Evolutionary conservation across 2,329 filamentous ascomycete species (phyloP).

Genomic region (Trichoderma sp.): DNA sequence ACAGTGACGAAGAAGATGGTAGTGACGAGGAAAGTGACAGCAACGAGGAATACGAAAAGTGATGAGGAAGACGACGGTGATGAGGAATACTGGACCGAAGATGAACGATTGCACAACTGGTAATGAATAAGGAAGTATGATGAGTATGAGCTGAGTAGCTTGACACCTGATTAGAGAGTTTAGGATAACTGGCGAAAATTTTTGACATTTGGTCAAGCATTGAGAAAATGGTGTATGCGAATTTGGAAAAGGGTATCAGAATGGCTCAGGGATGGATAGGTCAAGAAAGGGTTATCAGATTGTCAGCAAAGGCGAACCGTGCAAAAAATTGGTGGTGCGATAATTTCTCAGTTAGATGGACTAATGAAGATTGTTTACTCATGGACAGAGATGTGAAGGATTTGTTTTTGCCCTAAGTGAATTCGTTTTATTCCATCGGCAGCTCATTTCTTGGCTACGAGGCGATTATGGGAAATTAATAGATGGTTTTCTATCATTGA

Average conservation of each 20-base stretch:
- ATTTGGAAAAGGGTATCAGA: background rate
- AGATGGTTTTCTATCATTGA: no score
- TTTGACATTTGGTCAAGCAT: background rate
- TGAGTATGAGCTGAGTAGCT: background rate
- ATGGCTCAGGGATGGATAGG: background rate
- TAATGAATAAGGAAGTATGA: background rate
- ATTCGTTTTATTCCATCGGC: background rate
- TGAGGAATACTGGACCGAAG: background rate
- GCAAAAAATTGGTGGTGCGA: background rate
- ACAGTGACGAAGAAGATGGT: no score
- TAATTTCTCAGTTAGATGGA: background rate
- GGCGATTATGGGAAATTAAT: background rate
- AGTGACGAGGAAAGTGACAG: background rate
- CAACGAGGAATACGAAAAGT: no score
- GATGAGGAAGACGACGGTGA: no score
- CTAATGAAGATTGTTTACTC: background rate
- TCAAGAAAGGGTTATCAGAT: background rate
- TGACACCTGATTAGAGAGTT: background rate
- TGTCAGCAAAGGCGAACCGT: background rate
- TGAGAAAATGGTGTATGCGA: background rate
- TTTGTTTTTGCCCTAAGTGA: background rate
- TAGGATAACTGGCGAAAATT: background rate
- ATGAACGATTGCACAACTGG: background rate
- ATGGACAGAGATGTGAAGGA: background rate
- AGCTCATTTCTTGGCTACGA: background rate